Evolutionary conservation across 2,329 filamentous ascomycete genomes (phyloP), one percentile per base, ranked within the genome.

Genomic region (Onygenales sp.): DNA sequence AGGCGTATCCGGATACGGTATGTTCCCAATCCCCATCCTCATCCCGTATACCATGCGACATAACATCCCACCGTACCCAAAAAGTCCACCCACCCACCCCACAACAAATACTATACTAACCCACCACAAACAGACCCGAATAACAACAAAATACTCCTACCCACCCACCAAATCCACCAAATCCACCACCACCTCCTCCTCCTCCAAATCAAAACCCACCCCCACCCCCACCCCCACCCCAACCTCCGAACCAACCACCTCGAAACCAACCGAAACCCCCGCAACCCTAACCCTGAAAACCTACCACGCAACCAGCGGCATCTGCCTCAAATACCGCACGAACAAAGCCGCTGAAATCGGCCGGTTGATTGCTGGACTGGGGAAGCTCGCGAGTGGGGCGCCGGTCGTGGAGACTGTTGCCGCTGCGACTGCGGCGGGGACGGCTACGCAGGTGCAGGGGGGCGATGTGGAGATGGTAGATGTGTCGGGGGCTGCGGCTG

Each of bases 101-200:
- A 39, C 13, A 17, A 11, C n/a, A 21, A 10, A 52, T 39, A n/a
- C 13, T 48, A 51, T 17, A 53, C 36, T 13, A 37, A 3, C 39
- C 10, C 13, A 13, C 39, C 56, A 54, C 46, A 17, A 32, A 17
- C 64, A 96, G 91, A 91, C 92, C 47, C 82, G 84, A 65, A 88
- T 97, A 74, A 94, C 89, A 61, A 95, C 91, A 58, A 90, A 87
- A 77, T 98, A 97, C 82, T 85, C 83, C 67, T 83, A 92, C 67
- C 66, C 69, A 11, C 61, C 60, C 57, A 59, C 61, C 62, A 17
- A 17, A 17, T 17, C 17, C 17, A 17, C 56, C 60, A 57, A 58
- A 65, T 56, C 54, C 63, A n/a, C 52, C 62, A 49, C 17, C 17
- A 2, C 17, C 17, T 56, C 60, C 56, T 54, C 67, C 49, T 58